A percentile compares a stretch with the other conserved stretches of the same genome.
Conservation (phyloP, 257 asterid genomes). For the Solanum peruvianum region DNA sequence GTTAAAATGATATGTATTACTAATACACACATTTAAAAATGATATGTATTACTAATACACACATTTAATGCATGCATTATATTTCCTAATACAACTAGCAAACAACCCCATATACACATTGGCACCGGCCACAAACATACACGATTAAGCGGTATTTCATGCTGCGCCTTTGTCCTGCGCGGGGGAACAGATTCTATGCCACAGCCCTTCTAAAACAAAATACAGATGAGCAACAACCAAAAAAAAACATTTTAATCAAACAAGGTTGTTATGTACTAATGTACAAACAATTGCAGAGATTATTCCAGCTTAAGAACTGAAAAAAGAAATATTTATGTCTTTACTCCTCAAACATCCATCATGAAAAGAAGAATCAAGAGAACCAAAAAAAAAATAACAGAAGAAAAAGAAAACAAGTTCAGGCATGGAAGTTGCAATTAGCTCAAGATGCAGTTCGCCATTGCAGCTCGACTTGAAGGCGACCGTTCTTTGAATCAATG, state of each 20-base stretch:
- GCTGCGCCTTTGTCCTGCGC: not conserved
- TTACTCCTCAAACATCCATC: not conserved
- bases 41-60: no score
- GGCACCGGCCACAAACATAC: not conserved
- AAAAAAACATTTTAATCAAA: not conserved
- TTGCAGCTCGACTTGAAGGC: constrained; percentile 29
- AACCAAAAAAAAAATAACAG: not conserved
- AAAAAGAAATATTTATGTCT: not conserved
- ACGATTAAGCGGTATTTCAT: not conserved
- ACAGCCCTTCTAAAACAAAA: not conserved
- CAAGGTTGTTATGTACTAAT: not conserved
- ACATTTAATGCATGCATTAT: no score
- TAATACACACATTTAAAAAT: no score
- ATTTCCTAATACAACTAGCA: no score
- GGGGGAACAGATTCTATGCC: not conserved
- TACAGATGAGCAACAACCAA: not conserved
- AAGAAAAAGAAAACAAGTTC: not conserved
- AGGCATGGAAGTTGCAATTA: not conserved
- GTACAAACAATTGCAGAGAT: not conserved
- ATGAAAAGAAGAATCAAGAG: not conserved
- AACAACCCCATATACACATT: not conserved
- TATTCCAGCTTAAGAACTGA: not conserved
- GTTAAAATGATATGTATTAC: no score
- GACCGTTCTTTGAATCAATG: constrained; percentile 37
- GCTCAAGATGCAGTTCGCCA: constrained; percentile 28